Evolutionary conservation across 345 rosid genomes (phyloP).

Genomic region (Acer negundo): DNA sequence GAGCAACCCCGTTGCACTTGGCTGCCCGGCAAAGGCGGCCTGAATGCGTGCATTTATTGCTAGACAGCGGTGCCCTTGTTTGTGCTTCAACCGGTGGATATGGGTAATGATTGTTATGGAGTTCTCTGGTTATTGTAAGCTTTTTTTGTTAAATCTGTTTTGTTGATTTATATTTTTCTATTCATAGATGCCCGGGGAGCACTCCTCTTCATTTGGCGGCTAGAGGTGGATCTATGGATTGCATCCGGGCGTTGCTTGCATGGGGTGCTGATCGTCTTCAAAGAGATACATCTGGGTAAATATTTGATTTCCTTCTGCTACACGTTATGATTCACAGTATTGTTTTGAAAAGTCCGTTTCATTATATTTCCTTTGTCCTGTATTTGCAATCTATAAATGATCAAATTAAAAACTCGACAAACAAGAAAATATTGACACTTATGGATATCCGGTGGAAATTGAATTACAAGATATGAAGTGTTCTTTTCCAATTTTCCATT

Average conservation of each 20-base stretch:
- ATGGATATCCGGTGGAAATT: background rate
- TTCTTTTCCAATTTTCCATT: background rate
- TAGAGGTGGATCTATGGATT: constrained; percentile 94
- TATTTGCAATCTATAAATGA: background rate
- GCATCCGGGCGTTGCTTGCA: constrained; percentile 83
- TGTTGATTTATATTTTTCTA: constrained; percentile 23
- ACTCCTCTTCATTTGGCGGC: constrained; percentile 99
- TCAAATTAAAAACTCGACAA: constrained; percentile 8
- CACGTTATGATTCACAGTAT: background rate
- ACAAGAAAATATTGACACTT: background rate
- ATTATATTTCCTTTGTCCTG: background rate
- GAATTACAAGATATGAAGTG: background rate
- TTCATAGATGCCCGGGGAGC: constrained; percentile 77
- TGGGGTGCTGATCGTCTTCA: constrained; percentile 99
- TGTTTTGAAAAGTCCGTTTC: background rate
- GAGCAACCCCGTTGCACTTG: constrained; percentile 95
- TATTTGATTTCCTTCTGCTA: background rate
- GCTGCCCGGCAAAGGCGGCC: constrained; percentile 91
- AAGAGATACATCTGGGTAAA: constrained; percentile 92
- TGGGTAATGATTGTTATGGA: constrained; percentile 52
- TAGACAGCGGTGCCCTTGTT: constrained; percentile 89
- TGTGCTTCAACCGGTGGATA: constrained; percentile 93
- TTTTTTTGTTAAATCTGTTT: constrained; percentile 1
- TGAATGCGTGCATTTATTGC: constrained; percentile 78
- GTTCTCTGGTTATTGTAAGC: background rate